Evolutionary conservation across 2,329 filamentous ascomycete species (phyloP), one percentile per base, ranked within the genome.

Genomic region (Penicillium sp.): DNA sequence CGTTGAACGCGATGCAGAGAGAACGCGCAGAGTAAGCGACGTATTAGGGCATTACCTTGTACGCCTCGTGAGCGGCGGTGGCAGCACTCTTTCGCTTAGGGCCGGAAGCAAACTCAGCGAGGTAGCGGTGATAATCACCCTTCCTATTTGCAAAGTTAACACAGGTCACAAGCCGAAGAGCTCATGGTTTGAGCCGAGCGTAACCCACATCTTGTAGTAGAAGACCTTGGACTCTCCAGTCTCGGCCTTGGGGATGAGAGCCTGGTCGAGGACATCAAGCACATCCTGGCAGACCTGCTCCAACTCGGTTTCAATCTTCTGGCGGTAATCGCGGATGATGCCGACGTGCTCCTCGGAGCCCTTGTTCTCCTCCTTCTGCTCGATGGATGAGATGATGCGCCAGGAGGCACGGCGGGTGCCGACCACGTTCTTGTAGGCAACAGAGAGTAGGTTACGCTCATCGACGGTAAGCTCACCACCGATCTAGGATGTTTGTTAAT

Each of bases 291-390:
- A 97, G 77, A 96, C 89, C 80, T 91, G 88, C 83, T 93, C 92
- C 66, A 97, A 86, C 81, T 97, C 92, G 68, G 80, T 81, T 83
- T 97, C 92, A 69, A 97, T 97, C 88, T 96, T 96, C 79, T 90
- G 85, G 71, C 92, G 92, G 82, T 97, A 97, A 59, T 95, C 90
- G 74, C 88, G 88, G 79, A 97, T 97, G 76, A 88, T 90, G 66
- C 79, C 74, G 68, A 96, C 89, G 76, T 97, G 92, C 82, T 93
- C 92, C 70, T 95, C 89, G 63, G 87, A 89, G 72, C 92, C 92
- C 85, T 96, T 97, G 73, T 90, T 93, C 80, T 97, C 92, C 81
- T 97, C 92, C 86, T 97, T 97, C 79, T 97, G 92, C 81, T 97
- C 92, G 77, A 99, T 97, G 72, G 93, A 97, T 72, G 91, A 95